Base-by-base conservation (phyloP, 2,329 filamentous ascomycete species). In the Cordyceps javanica region DNA sequence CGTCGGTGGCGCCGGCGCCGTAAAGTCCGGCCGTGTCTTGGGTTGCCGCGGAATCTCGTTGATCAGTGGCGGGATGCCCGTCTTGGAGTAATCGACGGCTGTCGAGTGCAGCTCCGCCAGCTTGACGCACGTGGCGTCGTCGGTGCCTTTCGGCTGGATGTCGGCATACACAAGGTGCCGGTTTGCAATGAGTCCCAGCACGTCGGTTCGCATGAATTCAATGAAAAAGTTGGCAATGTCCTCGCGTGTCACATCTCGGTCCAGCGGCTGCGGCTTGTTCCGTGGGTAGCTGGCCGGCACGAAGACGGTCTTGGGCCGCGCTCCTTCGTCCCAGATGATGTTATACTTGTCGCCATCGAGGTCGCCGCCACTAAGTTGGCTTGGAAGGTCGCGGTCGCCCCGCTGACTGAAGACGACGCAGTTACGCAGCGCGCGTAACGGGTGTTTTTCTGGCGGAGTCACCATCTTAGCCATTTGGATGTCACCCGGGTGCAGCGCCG, bases 171-270 rank as follows among this genome's bases (percentile, higher is more conserved):
- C 77, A 62, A 85, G 77, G 64, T 91, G 88, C 2, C 78, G 72
- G 0, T 71, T 83, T 0, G 87, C 85, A 62, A 91, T 89, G 45
- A 85, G 67, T 0, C 86, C 86, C 2, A 90, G 70, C 19, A 84
- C 77, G 63, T 90, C 85, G 0, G 80, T 82, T 60, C 80, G 77
- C 84, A 90, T 89, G 60, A 90, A 91, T 16, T 85, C 76, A n/a
- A 95, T 77, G 61, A 96, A 94, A 70, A 93, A 94, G 11, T 88
- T 76, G 0, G 84, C 85, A 73, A 96, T 94, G 63, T 95, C 90
- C 0, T 80, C 68, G 2, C 70, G 69, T 1, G 70, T 70, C 0
- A 95, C 88, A 0, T 72, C 61, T 1, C 87, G 77, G 8, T 79
- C 76, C n/a, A 95, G 79, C 49, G 86, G 76, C 0, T 77, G 60